phyloP scores from a whole-genome alignment of 192 early-diverging fungal species.

The Cladochytrium replicatum region DNA sequence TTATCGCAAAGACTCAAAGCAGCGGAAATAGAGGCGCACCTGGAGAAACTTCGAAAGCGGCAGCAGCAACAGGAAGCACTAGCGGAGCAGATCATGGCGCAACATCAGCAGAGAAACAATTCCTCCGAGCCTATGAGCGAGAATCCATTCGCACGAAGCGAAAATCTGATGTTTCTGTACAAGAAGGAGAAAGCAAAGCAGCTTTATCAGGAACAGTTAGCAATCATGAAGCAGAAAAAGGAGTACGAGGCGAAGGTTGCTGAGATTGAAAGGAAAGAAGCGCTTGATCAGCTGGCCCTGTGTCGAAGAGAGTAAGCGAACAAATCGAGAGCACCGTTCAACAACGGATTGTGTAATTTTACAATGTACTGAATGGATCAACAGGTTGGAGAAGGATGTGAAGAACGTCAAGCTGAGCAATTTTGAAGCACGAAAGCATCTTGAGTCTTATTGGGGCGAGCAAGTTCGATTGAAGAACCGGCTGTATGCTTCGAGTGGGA shows the following conservation, averaged over 20 bases:
- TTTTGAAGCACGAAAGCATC: constrained; percentile 7
- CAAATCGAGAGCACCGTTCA: neutral
- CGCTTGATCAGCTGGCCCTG: constrained; percentile 21
- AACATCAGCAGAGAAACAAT: constrained; percentile 2
- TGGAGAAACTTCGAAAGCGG: constrained; percentile 30
- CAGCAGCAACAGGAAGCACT: constrained; percentile 23
- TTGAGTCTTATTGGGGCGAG: constrained; percentile 18
- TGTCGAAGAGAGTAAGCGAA: constrained; percentile 30
- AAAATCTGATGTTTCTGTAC: constrained; percentile 37
- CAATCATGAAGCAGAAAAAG: constrained; percentile 27
- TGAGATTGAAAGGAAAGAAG: constrained; percentile 26
- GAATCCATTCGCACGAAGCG: constrained; percentile 34
- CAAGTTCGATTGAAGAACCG: no score
- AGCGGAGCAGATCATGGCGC: constrained; percentile 25
- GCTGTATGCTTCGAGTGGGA: no score
- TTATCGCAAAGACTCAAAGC: constrained; percentile 17
- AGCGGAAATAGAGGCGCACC: constrained; percentile 28
- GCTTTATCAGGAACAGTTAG: constrained; percentile 39
- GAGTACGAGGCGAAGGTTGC: constrained; percentile 27
- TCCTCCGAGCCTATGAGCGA: constrained; percentile 10
- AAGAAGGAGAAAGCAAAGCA: constrained; percentile 41
- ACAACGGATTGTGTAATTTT: constrained; percentile 3
- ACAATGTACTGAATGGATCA: neutral
- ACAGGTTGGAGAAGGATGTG: constrained; percentile 18
- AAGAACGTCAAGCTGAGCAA: constrained; percentile 13